Base-by-base conservation (phyloP, 2,329 filamentous ascomycete genomes). In the Xylariales sp. region DNA sequence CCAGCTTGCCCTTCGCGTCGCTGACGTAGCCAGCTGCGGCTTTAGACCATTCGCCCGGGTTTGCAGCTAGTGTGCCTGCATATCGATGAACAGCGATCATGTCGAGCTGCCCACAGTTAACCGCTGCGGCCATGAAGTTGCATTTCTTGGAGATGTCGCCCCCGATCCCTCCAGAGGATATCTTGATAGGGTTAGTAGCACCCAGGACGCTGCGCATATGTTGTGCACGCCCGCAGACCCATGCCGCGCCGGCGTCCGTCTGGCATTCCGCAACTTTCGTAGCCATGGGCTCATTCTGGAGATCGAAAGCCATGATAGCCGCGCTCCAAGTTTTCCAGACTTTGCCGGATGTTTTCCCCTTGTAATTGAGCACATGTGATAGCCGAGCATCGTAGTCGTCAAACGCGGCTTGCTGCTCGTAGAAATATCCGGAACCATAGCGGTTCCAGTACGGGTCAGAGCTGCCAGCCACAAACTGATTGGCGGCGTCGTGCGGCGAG, bases 281-380 rank as follows among this genome's bases (percentile, higher is more conserved):
- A 3, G 71, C 69, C 70, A 78, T 76, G 32, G 77, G 76, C 68
- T 79, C 78, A 61, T 79, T 79, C 61, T 79, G 76, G 3, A 79
- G 62, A 63, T 79, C 76, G 62, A 79, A 79, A 28, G 73, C 76
- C 63, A 78, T 67, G 64, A 79, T 79, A 50, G 74, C 77, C 7
- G 76, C 69, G 60, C 66, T 70, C 77, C 76, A 79, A 7, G 73
- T 61, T 55, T 78, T 78, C 78, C 78, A 79, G 3, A 75, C 69
- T 49, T 76, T 69, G 57, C 75, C 74, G 8, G 76, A 78, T 63
- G 72, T 62, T 8, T 71, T 72, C 32, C 77, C 78, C 39, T 73
- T 69, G 69, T 79, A 78, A 67, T 76, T 77, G 9, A 79, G 57
- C 59, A 78, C 77, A 63, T 75, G 67, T 30, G 72, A 67, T 18